These are phyloP conservation scores for Hypoxylon perforatum DNA, from an alignment of 495 filamentous ascomycete genomes.

Conservation along the genomic window DNA sequence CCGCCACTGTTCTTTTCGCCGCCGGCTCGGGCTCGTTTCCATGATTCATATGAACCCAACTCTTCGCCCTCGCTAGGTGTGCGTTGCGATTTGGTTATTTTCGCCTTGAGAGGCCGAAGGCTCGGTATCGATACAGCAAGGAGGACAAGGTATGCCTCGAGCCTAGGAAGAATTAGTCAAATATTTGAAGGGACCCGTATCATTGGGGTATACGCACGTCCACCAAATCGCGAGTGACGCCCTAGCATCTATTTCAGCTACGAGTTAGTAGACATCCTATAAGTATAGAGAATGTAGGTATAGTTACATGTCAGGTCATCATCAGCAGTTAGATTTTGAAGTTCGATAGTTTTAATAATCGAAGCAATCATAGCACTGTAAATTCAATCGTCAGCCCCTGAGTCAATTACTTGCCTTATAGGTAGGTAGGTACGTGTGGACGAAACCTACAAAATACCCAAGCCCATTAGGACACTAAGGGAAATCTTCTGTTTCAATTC, in stretches of 20 bases:
- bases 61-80: background rate
- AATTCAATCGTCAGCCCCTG: background rate
- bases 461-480: constrained; percentile 16
- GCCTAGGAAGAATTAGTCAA: background rate
- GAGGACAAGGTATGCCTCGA: constrained; percentile 11
- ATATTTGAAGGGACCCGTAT: background rate
- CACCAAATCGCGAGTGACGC: constrained; percentile 11
- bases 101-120: background rate
- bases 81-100: background rate
- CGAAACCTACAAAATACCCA: constrained; percentile 11
- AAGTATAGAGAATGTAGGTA: background rate
- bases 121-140: constrained; percentile 9
- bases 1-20: too few relatives aligned
- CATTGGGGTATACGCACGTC: background rate
- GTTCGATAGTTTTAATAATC: constrained; percentile 5
- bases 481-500: constrained; percentile 19
- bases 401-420: background rate
- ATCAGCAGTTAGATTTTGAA: background rate
- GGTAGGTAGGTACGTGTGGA: too few relatives aligned
- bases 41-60: background rate
- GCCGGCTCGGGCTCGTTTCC: background rate
- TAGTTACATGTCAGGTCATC: constrained; percentile 1
- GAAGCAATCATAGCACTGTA: constrained; percentile 9
- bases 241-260: background rate
- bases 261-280: background rate